phyloP scores from a whole-genome alignment of 2,329 filamentous ascomycete species.

The Aspergillus neotritici region DNA sequence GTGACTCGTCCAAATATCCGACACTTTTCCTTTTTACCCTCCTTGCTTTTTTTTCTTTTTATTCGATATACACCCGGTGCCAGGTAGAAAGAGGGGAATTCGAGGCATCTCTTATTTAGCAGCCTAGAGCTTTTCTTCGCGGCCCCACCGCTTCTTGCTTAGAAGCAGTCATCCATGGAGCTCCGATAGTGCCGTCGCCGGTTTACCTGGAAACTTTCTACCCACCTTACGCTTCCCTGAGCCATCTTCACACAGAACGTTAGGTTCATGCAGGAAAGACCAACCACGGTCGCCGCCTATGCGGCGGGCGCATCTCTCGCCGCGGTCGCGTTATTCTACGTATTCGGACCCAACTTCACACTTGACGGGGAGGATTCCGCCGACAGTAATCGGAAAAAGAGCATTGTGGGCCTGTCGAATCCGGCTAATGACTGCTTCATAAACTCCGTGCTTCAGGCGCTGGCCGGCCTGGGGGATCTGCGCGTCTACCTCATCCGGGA shows the following conservation, averaged over 20 bases:
- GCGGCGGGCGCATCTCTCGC: constrained; percentile 93
- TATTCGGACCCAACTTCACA: constrained; percentile 95
- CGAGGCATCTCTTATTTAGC: constrained; percentile 1
- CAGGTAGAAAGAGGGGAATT: constrained; percentile 3
- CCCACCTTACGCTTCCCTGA: not conserved
- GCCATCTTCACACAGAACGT: not conserved
- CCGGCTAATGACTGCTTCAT: constrained; percentile 95
- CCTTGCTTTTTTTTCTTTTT: not conserved
- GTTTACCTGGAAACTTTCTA: not conserved
- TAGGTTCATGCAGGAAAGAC: constrained; percentile 69
- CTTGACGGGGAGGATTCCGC: constrained; percentile 71
- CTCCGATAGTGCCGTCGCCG: constrained; percentile 8
- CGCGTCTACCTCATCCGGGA: constrained; percentile 89
- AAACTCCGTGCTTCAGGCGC: constrained; percentile 89
- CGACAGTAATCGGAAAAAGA: constrained; percentile 65
- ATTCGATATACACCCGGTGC: not conserved
- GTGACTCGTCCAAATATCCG: not conserved
- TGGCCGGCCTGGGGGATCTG: constrained; percentile 84
- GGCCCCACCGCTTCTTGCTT: not conserved
- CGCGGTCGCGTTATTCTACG: constrained; percentile 90
- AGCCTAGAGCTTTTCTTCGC: not conserved
- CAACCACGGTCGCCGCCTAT: constrained; percentile 79
- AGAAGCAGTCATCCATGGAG: constrained; percentile 9
- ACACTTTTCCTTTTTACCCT: not conserved
- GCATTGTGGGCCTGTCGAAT: constrained; percentile 82